Evolutionary conservation across 2,329 filamentous ascomycete species (phyloP), one percentile per base, ranked within the genome.

Genomic region (Talaromyces pinophilus): DNA sequence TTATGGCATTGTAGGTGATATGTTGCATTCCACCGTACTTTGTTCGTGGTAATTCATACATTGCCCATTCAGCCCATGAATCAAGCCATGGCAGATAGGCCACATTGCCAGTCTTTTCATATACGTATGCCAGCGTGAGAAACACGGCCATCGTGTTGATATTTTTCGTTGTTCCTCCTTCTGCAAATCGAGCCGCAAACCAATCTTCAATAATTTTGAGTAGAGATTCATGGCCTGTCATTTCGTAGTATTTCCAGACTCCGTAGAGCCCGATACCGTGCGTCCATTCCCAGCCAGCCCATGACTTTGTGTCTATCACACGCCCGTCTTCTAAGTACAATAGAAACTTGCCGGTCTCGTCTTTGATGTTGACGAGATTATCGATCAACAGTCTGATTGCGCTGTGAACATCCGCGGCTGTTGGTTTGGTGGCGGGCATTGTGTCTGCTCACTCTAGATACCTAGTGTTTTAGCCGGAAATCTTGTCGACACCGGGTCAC

Each of bases 131-230:
- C 0, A 93, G 83, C 0, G 91, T 92, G 22, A 93, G 80, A 76
- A 93, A 91, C 0, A 88, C 88, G 13, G 89, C 88, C 90, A 93
- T 92, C 17, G 91, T 93, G 81, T 92, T 93, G 83, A 92, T 92
- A 77, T 93, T 93, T 76, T 93, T 93, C 46, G 90, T 92, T 3
- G 91, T 93, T 73, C 83, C 88, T 22, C 90, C 89, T 64, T 88
- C 87, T 0, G 83, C 84, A 68, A 92, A 88, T 8, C 91, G 87
- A 59, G 84, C 85, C 6, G 82, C 80, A 78, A 92, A 93, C 91
- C 91, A 94, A 66, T 86, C 83, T 73, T 90, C 84, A 71, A 93
- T 92, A 68, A 90, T 88, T 68, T 82, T 77, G 22, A 92, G 83
- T 64, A 86, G 85, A 35, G 81, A 77, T 1, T 81, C 76, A 35